phyloP scores from a whole-genome alignment of 345 rosid species.

The Pistacia integerrima region DNA sequence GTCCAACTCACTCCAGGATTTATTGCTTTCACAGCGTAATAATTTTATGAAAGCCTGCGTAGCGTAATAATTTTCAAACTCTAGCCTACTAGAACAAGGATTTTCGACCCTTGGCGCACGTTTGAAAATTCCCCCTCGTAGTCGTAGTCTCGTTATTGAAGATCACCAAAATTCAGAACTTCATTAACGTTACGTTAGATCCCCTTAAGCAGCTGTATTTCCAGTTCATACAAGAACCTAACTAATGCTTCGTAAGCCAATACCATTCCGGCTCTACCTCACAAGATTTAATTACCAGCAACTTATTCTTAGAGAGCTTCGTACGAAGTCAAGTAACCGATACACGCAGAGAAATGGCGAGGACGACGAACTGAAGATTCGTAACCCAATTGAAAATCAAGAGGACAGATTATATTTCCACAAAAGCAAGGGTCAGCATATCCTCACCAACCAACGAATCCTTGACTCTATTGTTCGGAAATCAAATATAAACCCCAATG shows the following conservation, averaged over 20 bases:
- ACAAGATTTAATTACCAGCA: conserved; percentile 22
- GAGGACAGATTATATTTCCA: conserved; percentile 41
- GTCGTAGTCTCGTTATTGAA: background rate
- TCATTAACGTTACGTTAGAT: too few species aligned
- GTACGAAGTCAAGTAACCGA: conserved; percentile 28
- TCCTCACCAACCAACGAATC: conserved; percentile 77
- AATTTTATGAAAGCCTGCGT: too few species aligned
- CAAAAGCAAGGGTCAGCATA: conserved; percentile 93
- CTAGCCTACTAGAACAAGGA: too few species aligned
- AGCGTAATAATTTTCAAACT: too few species aligned
- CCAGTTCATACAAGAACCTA: too few species aligned
- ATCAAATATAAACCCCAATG: conserved; percentile 51
- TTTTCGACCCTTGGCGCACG: too few species aligned
- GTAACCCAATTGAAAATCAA: conserved; percentile 21
- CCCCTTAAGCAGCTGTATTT: too few species aligned
- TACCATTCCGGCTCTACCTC: conserved; percentile 18
- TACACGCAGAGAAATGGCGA: conserved; percentile 12
- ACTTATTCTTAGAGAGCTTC: conserved; percentile 23
- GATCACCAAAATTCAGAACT: background rate
- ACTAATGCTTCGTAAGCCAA: conserved; percentile 7
- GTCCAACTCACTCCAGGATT: too few species aligned
- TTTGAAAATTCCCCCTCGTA: background rate
- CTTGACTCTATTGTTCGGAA: conserved; percentile 68
- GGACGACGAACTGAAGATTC: conserved; percentile 2
- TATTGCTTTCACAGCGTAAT: too few species aligned